Conservation (phyloP, 1,284 basidiomycete species). For the Puccinia hordei region DNA sequence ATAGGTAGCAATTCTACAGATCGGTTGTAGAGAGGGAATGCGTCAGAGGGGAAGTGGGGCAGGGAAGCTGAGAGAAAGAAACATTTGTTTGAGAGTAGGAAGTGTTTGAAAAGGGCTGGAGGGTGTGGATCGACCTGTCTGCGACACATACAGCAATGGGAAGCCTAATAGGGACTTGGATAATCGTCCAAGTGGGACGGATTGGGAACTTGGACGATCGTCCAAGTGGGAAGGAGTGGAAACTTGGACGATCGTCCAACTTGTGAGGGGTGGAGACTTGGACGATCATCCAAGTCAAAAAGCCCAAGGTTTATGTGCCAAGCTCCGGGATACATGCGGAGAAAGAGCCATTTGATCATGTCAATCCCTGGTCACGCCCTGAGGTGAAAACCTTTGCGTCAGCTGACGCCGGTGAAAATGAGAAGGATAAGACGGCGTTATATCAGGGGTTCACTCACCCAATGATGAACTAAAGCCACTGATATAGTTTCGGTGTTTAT, state of each 20-base stretch:
- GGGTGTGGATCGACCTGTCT: neutral
- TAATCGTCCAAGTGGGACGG: neutral
- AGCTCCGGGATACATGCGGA: too few relatives aligned
- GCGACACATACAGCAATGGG: neutral
- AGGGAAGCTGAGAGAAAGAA: too few relatives aligned
- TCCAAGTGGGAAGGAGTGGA: neutral
- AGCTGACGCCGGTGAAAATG: neutral
- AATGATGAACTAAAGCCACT: slow-evolving; percentile 14
- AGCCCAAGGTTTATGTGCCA: neutral
- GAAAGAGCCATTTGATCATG: too few relatives aligned
- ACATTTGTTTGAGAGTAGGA: too few relatives aligned
- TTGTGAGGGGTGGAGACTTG: neutral
- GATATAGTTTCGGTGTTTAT: neutral
- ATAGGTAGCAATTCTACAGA: too few relatives aligned
- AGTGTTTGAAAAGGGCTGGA: too few relatives aligned
- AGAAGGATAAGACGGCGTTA: neutral
- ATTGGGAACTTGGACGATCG: neutral
- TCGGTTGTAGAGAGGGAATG: too few relatives aligned
- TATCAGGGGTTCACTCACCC: neutral
- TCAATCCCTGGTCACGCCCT: too few relatives aligned
- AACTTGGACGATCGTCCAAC: neutral
- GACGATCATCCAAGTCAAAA: neutral
- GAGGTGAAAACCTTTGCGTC: too few relatives aligned
- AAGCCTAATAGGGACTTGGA: neutral
- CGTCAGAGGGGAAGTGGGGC: too few relatives aligned